Base-by-base conservation (phyloP, 306 rosid species). In the Carpinus viminea region DNA sequence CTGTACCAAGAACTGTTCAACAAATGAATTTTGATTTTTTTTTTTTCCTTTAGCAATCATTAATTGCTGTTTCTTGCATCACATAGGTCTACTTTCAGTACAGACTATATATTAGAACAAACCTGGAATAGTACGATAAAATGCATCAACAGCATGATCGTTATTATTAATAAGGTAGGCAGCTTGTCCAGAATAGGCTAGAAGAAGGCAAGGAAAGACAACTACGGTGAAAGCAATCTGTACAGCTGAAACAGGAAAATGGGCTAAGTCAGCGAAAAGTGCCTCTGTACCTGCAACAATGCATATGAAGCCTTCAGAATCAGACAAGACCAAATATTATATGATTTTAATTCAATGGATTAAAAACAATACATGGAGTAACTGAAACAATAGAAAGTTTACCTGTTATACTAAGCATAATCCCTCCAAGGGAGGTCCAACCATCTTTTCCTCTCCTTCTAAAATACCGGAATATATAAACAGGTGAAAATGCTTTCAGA, bases 341-440 rank as follows among this genome's bases (percentile, higher is more conserved):
- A 6, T 57, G 2, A 57, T 20, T 57, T 0, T 0, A 41, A 34
- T 15, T 2, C 2, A 18, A 18, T 8, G 50, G 12, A 34, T 65
- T 65, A 65, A 68, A 66, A 38, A 38, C 71, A 68, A 47, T 24
- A 65, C 12, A 13, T 12, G 4, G 12, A 64, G 41, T 41, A 53
- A 61, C 34, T 24, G 18, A 57, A 62, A 64, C n/a, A 59, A 41
- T 62, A 62, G 75, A 38, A 81, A 75, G 26, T 47, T 71, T 83
- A 96, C 99, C 99, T 73, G 99, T 96, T 84, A 96, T 93, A 81
- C 99, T 90, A 79, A 96, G 97, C 94, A 96, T 81, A 68, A 96
- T 87, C 68, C 99, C 99, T 41, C 99, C 98, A 41, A 96, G 99
- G 65, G 99, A 96, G 82, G 89, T 96, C 96, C 96, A 96, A 54